phyloP scores from a whole-genome alignment of 106 monocot genomes.

The Acorus calamus region DNA sequence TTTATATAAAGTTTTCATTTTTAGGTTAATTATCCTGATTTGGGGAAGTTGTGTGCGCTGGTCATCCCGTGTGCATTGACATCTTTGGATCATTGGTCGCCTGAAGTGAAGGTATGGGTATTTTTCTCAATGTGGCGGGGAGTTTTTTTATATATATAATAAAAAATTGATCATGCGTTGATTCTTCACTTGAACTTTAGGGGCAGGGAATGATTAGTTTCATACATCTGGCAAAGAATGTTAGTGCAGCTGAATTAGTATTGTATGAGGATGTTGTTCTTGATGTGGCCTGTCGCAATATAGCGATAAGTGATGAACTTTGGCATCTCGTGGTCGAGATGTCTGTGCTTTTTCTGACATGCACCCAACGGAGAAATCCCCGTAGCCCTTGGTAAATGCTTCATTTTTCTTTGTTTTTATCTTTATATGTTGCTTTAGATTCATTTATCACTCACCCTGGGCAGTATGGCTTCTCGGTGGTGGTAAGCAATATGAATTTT shows the following conservation, averaged over 20 bases:
- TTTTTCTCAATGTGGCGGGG: background rate
- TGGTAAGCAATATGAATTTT: background rate
- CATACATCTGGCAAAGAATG: slow-evolving; percentile 76
- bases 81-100: slow-evolving; percentile 94
- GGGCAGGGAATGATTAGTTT: slow-evolving; percentile 77
- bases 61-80: slow-evolving; percentile 92
- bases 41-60: slow-evolving; percentile 63
- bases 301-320: slow-evolving; percentile 71
- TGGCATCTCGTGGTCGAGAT: slow-evolving; percentile 73
- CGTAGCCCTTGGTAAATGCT: slow-evolving; percentile 68
- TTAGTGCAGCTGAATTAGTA: slow-evolving; percentile 58
- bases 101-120: slow-evolving; percentile 81
- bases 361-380: slow-evolving; percentile 56
- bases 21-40: slow-evolving; percentile 62
- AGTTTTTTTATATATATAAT: too few relatives aligned
- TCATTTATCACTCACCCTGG: background rate
- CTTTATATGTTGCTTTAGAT: too few relatives aligned
- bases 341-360: slow-evolving; percentile 66
- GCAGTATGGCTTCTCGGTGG: background rate
- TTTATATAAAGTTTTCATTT: background rate
- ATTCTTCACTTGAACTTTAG: slow-evolving; percentile 18
- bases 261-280: slow-evolving; percentile 92
- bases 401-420: background rate
- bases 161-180: too few relatives aligned
- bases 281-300: slow-evolving; percentile 78